phyloP scores from a whole-genome alignment of 2,329 filamentous ascomycete genomes.

The Diaporthe vexans region DNA sequence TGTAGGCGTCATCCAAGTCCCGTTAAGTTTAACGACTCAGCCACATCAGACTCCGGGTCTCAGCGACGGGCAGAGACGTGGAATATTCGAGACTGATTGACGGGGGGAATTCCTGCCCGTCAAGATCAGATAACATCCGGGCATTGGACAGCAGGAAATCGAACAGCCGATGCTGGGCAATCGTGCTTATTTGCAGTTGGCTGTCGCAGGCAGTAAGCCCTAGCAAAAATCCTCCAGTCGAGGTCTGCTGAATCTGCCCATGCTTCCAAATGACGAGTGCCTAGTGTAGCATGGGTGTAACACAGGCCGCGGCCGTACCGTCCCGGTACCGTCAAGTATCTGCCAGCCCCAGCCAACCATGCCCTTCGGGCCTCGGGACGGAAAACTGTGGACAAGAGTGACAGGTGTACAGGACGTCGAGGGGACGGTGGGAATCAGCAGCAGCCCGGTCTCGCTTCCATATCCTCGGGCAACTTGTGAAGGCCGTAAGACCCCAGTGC shows the following conservation, averaged over 20 bases:
- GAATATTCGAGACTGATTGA: slow-evolving; percentile 14
- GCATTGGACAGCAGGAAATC: not conserved
- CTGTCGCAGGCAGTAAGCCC: slow-evolving; percentile 18
- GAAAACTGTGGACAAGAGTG: not conserved
- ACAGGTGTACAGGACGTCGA: not conserved
- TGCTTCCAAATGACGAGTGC: slow-evolving; percentile 4
- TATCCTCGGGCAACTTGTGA: slow-evolving; percentile 14
- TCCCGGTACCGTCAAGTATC: not conserved
- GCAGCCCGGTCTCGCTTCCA: slow-evolving; percentile 6
- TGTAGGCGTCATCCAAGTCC: slow-evolving; percentile 23
- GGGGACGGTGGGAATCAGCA: slow-evolving; percentile 7
- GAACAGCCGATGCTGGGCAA: not conserved
- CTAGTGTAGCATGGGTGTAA: not conserved
- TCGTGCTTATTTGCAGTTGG: slow-evolving; percentile 15
- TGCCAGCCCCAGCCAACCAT: not conserved
- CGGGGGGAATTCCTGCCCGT: not conserved
- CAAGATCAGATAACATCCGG: not conserved
- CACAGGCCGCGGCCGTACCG: not conserved
- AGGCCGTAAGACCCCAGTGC: not conserved
- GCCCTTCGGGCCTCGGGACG: not conserved
- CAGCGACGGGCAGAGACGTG: not conserved
- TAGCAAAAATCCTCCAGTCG: not conserved
- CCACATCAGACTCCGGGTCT: not conserved
- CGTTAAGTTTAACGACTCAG: not conserved
- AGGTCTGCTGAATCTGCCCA: not conserved